Evolutionary conservation across 495 filamentous ascomycete species (phyloP), one percentile per base, ranked within the genome.

Genomic region (Hypomontagnella submonticulosa): DNA sequence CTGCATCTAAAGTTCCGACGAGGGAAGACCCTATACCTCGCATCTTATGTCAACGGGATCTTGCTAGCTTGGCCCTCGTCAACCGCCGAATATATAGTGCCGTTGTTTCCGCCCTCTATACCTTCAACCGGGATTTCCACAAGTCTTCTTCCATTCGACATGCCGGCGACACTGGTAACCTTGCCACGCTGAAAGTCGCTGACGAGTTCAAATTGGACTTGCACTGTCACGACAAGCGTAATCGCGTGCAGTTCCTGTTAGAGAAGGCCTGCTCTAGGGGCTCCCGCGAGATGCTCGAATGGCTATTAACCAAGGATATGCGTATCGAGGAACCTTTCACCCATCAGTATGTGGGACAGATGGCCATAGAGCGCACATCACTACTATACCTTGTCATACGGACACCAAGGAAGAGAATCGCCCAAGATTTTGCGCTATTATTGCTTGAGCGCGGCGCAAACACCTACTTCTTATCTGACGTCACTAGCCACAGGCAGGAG

Each of bases 361-460:
- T 18, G 15, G 33, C 33, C 12, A 0, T 20, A 8, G 0, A 2
- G 0, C 3, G 9, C 0, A 12, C 33, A 3, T 51, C 48, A 9
- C 1, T 7, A 34, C 9, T 51, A 32, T 8, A n/a, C 0, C 1
- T 6, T 5, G 48, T 33, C 16, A 51, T 51, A 2, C 3, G 1
- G 10, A 12, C 4, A 8, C 2, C 1, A 4, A 19, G 15, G 3
- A 16, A 37, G 12, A 27, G 6, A 3, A 2, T 6, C 3, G 23
- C 23, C 6, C 23, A 27, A 27, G 16, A 37, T 11, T 13, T 40
- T 33, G 47, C 57, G 8, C 4, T 52, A 4, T 16, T 43, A 0
- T 34, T 52, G 15, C 27, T 61, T 10, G 34, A 23, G 12, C 38
- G 37, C n/a, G 47, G 47, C 27, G 57, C 57, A 11, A 32, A 1